These are phyloP conservation scores for Eutrema salsugineum DNA, from an alignment of 441 rosid species.

Conservation along the genomic window DNA sequence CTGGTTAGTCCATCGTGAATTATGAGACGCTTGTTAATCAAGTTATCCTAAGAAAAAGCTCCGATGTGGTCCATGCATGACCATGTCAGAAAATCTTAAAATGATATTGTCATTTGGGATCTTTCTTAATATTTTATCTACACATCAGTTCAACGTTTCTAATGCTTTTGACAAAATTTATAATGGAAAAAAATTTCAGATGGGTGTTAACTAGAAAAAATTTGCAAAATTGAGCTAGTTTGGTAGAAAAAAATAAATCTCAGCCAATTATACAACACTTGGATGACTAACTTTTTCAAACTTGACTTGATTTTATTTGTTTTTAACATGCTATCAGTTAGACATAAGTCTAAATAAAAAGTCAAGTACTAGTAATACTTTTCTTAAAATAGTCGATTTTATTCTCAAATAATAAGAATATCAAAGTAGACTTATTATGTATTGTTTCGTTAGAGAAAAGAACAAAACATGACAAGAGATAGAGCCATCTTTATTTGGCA, in stretches of 20 bases:
- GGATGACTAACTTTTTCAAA: background rate
- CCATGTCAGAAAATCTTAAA: background rate
- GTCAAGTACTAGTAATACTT: background rate
- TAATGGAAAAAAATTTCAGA: background rate
- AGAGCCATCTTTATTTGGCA: slow-evolving; percentile 28
- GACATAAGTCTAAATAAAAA: background rate
- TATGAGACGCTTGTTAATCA: slow-evolving; percentile 26
- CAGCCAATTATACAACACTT: background rate
- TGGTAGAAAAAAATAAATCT: background rate
- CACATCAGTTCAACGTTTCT: background rate
- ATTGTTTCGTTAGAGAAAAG: background rate
- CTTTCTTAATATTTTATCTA: background rate
- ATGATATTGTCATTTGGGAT: background rate
- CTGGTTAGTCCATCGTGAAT: slow-evolving; percentile 27
- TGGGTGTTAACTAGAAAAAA: background rate
- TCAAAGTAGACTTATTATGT: slow-evolving; percentile 17
- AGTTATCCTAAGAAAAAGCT: background rate
- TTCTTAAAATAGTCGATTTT: background rate
- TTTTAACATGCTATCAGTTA: background rate
- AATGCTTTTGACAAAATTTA: background rate
- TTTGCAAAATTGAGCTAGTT: background rate
- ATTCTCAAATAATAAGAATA: slow-evolving; percentile 17
- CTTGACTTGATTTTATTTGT: background rate
- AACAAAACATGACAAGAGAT: slow-evolving; percentile 1
- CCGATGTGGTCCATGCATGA: background rate